These are phyloP conservation scores for Dactylorhiza incarnata DNA, from an alignment of 106 monocot species.

Conservation along the genomic window DNA sequence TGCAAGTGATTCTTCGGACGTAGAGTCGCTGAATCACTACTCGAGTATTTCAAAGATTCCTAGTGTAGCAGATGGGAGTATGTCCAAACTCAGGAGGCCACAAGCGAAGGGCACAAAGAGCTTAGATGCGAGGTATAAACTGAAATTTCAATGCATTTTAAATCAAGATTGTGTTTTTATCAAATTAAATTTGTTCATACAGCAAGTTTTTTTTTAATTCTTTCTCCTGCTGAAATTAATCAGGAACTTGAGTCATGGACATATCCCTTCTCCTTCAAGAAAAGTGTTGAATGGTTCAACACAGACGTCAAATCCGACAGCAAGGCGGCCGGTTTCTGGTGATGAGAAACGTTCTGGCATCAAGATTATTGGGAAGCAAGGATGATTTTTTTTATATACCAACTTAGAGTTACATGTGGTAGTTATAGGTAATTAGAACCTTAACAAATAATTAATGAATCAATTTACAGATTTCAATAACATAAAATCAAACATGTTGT, in stretches of 20 bases:
- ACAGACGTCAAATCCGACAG: constrained; percentile 1
- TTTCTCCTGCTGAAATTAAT: constrained; percentile 1
- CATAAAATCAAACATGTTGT: no score
- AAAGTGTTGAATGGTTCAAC: constrained; percentile 15
- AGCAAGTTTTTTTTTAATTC: not conserved
- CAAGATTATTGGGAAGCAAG: constrained; percentile 7
- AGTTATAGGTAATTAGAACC: not conserved
- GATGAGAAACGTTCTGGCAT: constrained; percentile 1
- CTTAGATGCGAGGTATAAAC: constrained; percentile 23
- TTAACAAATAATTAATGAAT: no score
- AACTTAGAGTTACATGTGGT: not conserved
- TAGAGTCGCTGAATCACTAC: constrained; percentile 36
- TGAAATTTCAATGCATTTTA: not conserved
- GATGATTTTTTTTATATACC: not conserved
- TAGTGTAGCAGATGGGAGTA: constrained; percentile 9
- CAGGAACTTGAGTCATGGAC: constrained; percentile 22
- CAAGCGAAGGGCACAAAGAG: constrained; percentile 28
- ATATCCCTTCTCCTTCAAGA: constrained; percentile 23
- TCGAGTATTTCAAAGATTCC: constrained; percentile 23
- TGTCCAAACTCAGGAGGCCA: constrained; percentile 30
- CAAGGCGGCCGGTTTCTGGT: constrained; percentile 7
- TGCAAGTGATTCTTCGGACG: constrained; percentile 63
- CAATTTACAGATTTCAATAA: no score
- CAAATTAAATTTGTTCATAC: not conserved
- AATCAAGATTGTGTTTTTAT: not conserved